phyloP scores from a whole-genome alignment of 208 protist species.

The Leptomonas pyrrhocoris region DNA sequence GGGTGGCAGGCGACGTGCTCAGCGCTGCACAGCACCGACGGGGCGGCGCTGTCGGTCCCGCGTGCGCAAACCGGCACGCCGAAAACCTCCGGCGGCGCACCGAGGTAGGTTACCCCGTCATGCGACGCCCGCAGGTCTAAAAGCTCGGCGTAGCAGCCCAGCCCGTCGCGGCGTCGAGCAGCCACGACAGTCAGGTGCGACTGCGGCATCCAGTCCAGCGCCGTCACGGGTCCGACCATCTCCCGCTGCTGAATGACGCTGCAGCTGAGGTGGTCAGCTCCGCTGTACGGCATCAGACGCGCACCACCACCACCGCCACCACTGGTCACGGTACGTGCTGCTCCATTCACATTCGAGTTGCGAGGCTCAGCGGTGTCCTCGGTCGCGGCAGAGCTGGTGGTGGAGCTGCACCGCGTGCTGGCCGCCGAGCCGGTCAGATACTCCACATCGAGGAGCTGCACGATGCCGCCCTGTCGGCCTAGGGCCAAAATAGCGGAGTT shows the following conservation, averaged over 20 bases:
- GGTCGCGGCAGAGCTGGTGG: slow-evolving; percentile 14
- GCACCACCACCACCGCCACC: not conserved
- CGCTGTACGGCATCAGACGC: slow-evolving; percentile 7
- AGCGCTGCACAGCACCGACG: slow-evolving; percentile 51
- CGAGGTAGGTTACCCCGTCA: slow-evolving; percentile 54
- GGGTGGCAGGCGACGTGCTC: slow-evolving; percentile 72
- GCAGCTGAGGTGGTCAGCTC: slow-evolving; percentile 30
- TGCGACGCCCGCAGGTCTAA: slow-evolving; percentile 72
- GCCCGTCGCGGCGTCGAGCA: slow-evolving; percentile 43
- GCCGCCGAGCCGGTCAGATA: slow-evolving; percentile 29
- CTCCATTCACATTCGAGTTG: slow-evolving; percentile 1
- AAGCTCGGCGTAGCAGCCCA: slow-evolving; percentile 64
- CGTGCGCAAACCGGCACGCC: slow-evolving; percentile 18
- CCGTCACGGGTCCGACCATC: slow-evolving; percentile 59
- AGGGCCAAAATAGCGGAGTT: slow-evolving; percentile 61
- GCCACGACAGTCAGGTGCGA: slow-evolving; percentile 65
- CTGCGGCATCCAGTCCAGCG: slow-evolving; percentile 71
- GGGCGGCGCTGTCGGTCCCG: not conserved
- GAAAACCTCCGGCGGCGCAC: slow-evolving; percentile 41
- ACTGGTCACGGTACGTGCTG: slow-evolving; percentile 1
- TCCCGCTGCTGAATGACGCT: slow-evolving; percentile 35
- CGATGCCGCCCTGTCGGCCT: slow-evolving; percentile 54
- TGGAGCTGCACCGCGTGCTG: slow-evolving; percentile 23
- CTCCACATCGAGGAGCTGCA: slow-evolving; percentile 76
- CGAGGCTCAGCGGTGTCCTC: slow-evolving; percentile 20